Base-by-base conservation (phyloP, 139 green algal species). In the Mesostigma viride region DNA sequence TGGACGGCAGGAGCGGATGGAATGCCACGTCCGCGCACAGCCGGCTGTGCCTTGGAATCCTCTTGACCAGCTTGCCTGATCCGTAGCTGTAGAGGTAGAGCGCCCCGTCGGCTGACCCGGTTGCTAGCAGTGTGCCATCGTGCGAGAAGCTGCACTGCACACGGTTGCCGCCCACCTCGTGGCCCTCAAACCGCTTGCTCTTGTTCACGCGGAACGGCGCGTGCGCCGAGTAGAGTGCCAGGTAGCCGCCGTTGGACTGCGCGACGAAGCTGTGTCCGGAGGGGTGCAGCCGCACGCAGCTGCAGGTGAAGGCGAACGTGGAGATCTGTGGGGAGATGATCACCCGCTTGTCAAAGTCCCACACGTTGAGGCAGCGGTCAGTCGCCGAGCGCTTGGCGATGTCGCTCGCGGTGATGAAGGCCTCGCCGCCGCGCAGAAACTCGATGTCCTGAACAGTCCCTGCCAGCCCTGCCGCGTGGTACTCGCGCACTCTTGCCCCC, bases 121-220 rank as follows among this genome's bases (percentile, higher is more conserved):
- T 26, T 3, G 24, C 44, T 11, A 69, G 5, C 3, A 68, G 3
- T 3, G 3, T 32, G 20, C 63, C 63, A 28, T 69, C 63, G 22
- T 3, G 14, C 3, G 30, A 27, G 44, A 69, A 69, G 44, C 3
- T 3, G 3, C 24, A 61, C 14, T 60, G 63, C 3, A 69, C 63
- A 3, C 27, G n/a, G 24, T 66, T 27, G 44, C 63, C 63, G 22
- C 22, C 63, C 17, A 69, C 63, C n/a, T 62, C 22, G 63, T 69
- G 63, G 33, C 63, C 63, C 24, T 69, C 45, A 33, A 66, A 69
- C n/a, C 63, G 44, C 24, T 14, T 8, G 36, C 34, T 28, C 48
- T 62, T 67, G 63, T 69, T 69, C 63, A 62, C 3, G 4, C 65
- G 64, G 44, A 67, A 69, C 4, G 63, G 63, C 3, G 24, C 24